Evolutionary conservation across 352 stramenopile genomes (phyloP).

Genomic region (Thalassiosira livingstoniorum): DNA sequence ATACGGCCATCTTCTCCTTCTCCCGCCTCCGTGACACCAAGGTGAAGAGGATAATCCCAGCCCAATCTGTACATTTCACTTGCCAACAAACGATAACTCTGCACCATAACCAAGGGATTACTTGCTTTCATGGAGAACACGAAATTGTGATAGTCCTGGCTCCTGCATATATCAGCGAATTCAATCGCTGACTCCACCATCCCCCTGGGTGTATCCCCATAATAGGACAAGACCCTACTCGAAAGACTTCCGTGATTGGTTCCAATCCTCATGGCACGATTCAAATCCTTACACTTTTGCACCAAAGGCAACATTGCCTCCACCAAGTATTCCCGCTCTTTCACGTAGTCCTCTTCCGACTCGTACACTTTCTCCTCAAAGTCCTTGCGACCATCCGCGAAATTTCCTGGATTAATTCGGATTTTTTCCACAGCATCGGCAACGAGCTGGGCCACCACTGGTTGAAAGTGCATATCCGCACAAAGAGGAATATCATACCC

Average conservation of each 20-base stretch:
- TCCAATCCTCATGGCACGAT: slow-evolving; percentile 88
- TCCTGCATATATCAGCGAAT: slow-evolving; percentile 89
- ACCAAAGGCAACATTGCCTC: slow-evolving; percentile 88
- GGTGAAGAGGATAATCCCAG: slow-evolving; percentile 90
- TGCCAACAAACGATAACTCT: slow-evolving; percentile 88
- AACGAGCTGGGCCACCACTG: slow-evolving; percentile 86
- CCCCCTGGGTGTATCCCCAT: slow-evolving; percentile 88
- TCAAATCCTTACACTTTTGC: slow-evolving; percentile 88
- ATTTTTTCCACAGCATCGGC: slow-evolving; percentile 90
- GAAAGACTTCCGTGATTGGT: slow-evolving; percentile 90
- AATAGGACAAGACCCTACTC: slow-evolving; percentile 88
- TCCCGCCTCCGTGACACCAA: slow-evolving; percentile 89
- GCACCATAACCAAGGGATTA: slow-evolving; percentile 90
- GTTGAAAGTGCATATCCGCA: slow-evolving; percentile 91
- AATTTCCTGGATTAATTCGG: slow-evolving; percentile 91
- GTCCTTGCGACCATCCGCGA: slow-evolving; percentile 88
- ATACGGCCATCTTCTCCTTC: slow-evolving; percentile 89
- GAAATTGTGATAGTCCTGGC: slow-evolving; percentile 90
- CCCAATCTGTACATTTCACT: slow-evolving; percentile 86
- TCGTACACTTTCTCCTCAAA: slow-evolving; percentile 89
- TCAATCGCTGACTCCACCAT: slow-evolving; percentile 90
- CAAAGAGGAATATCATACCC: slow-evolving; percentile 88
- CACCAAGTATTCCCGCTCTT: slow-evolving; percentile 84
- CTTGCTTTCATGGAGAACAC: slow-evolving; percentile 91
- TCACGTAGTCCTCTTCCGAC: slow-evolving; percentile 85